Evolutionary conservation across 768 basidiomycete species (phyloP), one percentile per base, ranked within the genome.

Genomic region (Boletellus ananas): DNA sequence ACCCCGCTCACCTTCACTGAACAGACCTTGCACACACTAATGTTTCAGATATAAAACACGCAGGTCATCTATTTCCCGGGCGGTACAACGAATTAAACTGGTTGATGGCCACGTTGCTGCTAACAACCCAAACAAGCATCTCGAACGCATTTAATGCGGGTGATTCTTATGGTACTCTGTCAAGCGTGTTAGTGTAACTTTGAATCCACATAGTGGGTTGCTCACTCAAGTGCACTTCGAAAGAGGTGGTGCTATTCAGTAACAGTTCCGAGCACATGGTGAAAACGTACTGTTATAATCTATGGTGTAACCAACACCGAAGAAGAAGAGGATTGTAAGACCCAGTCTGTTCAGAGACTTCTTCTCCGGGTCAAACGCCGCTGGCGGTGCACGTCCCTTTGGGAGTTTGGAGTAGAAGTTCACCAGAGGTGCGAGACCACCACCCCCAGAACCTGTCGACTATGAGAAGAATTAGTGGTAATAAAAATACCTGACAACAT

Each of bases 341-440:
- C 72, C 58, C 71, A 79, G 45, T 83, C 79, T 54, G 33, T 49
- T 65, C 37, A 65, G 0, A 35, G 91, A 94, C 69, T 91, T 95
- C 72, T 83, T 82, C 55, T 91, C 94, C 62, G 95, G 74, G 18
- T 92, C 90, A 47, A 72, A 72, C 46, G 77, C 73, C 17, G 82
- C 73, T 34, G 76, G 65, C 16, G 89, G 75, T 33, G 83, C 80
- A 35, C 81, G 74, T 40, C 94, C 94, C 70, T 97, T 97, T 57
- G 94, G 95, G 43, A 98, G 81, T 72, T 92, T 94, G 52, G 90
- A 93, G 78, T 98, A 98, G 73, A 96, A 97, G 59, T 91, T 84
- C 56, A 96, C 92, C 65, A 97, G 86, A 29, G 84, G 84, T 50
- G 79, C 75, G 46, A 95, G 87, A 55, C 89, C 83, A 55, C 89